Base-by-base conservation (phyloP, 257 asterid genomes). In the Solanum stenotomum region DNA sequence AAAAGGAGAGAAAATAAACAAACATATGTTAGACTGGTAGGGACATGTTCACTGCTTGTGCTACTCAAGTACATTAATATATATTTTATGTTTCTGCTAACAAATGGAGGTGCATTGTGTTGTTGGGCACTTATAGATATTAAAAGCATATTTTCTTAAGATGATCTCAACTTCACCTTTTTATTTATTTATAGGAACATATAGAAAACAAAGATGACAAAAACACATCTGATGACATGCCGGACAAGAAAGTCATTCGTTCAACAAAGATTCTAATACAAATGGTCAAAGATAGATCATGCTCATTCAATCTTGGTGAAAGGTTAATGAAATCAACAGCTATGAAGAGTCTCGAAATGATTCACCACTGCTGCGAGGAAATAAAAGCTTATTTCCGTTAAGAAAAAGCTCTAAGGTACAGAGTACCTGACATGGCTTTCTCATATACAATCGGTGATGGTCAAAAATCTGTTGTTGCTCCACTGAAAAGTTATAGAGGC, bases 321-420 rank as follows among this genome's bases (percentile, higher is more conserved):
- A 90, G 99, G 93, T 95, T 95, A 90, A 94, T 92, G 90, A 98
- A 97, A 92, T 91, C 96, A 87, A 94, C 95, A 91, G 98, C 98
- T 86, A 97, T 94, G 89, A 96, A 96, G 93, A 97, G 99, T 90
- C 92, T 94, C 70, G 93, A 91, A 59, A 97, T 98, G 83, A 97
- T 96, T 87, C 88, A 89, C 90, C 92, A 95, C 5, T 94, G 98
- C 90, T 91, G 95, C 63, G 97, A 97, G 44, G 98, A 96, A 91
- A 98, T 95, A 86, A 93, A 92, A 91, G 76, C 92, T 18, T 97
- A 95, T 89, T 97, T 97, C 89, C 85, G 88, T 92, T 92, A 83
- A 93, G 92, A 88, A 98, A 94, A 89, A 75, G 49, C 23, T 34
- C 23, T 95, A 71, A 92, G 99, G 91, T 96, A 97, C 92, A 91